phyloP scores from a whole-genome alignment of 2,329 filamentous ascomycete species.

The Berkeleyomyces basicola region DNA sequence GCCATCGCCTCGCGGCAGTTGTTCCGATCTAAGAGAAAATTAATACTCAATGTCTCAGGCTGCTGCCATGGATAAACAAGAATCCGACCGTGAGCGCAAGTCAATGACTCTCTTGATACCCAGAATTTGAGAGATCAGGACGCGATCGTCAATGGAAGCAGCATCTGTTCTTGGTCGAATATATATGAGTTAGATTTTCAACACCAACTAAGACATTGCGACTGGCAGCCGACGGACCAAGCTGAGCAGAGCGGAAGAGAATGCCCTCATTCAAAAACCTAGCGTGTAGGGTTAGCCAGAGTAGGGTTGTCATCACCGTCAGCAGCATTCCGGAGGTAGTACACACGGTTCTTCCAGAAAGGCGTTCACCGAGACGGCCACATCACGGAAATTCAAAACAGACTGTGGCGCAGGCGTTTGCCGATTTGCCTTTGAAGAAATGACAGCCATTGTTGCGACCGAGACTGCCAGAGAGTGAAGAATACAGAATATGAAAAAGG shows the following conservation, averaged over 20 bases:
- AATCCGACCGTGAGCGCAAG: conserved; percentile 51
- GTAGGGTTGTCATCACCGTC: neutral
- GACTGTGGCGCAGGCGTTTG: conserved; percentile 1
- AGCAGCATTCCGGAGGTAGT: neutral
- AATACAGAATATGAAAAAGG: neutral
- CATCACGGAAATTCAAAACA: conserved; percentile 63
- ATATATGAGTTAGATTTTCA: neutral
- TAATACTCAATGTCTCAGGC: neutral
- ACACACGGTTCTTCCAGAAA: conserved; percentile 38
- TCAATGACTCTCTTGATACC: conserved; percentile 61
- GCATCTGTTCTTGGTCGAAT: conserved; percentile 36
- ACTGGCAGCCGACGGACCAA: conserved; percentile 24
- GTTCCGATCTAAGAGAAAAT: neutral
- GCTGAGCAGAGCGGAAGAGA: conserved; percentile 52
- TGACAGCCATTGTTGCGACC: neutral
- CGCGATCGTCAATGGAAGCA: conserved; percentile 48
- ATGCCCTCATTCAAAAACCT: conserved; percentile 41
- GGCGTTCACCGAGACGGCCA: conserved; percentile 49
- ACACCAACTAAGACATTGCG: neutral
- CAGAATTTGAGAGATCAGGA: conserved; percentile 39
- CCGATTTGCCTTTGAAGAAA: neutral
- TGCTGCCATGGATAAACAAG: neutral
- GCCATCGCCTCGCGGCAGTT: neutral
- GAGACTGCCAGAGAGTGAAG: neutral
- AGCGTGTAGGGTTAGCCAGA: conserved; percentile 2